Percentiles rank a stretch among this genome's conserved stretches.
phyloP scores from a whole-genome alignment of 257 asterid genomes.

The Solanum rostratum region DNA sequence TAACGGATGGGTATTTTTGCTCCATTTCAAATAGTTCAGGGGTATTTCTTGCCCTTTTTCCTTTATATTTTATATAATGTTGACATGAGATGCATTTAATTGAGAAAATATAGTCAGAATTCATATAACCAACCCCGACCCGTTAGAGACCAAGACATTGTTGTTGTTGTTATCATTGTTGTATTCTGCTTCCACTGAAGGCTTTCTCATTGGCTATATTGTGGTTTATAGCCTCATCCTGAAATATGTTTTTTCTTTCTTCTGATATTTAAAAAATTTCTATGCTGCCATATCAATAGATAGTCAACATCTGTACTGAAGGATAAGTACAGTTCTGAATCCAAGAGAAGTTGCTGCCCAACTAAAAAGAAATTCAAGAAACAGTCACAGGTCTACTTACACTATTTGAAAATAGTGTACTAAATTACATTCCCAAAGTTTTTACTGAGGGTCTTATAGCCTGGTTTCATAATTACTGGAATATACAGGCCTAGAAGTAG shows the following conservation, averaged over 20 bases:
- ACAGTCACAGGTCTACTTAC: neutral
- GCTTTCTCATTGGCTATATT: neutral
- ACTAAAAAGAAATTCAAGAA: neutral
- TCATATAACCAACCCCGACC: neutral
- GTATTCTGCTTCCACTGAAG: neutral
- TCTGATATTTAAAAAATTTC: neutral
- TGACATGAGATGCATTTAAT: neutral
- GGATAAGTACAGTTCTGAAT: neutral
- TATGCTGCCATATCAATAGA: neutral
- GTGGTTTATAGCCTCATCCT: neutral
- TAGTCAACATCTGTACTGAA: neutral
- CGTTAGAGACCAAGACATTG: neutral
- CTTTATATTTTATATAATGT: neutral
- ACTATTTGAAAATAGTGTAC: neutral
- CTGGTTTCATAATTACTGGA: neutral
- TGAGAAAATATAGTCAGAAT: neutral
- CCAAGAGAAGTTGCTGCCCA: neutral
- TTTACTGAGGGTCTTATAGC: neutral
- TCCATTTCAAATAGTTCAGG: too few species aligned
- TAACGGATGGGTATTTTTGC: too few species aligned
- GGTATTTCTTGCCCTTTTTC: too few species aligned
- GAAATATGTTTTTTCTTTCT: neutral
- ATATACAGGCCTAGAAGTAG: neutral
- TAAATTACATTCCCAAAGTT: neutral
- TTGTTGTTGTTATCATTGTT: neutral